These are phyloP conservation scores for Jackrogersella multiformis DNA, from an alignment of 495 filamentous ascomycete species.

Conservation along the genomic window DNA sequence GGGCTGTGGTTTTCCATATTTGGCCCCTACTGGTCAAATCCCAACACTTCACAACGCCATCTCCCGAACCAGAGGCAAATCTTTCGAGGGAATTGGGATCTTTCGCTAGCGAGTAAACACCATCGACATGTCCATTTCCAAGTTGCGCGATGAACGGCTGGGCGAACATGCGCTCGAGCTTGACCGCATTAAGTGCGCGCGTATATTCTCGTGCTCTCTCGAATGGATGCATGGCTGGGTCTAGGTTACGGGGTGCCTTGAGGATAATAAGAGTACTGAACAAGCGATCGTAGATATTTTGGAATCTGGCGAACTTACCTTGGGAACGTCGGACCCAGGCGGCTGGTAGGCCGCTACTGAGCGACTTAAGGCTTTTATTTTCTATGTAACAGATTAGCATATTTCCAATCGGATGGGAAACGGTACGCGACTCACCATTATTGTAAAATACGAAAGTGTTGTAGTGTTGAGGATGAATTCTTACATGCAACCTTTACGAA, in stretches of 20 bases:
- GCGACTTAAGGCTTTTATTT: constrained; percentile 92
- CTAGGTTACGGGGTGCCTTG: constrained; percentile 79
- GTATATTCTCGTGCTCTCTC: constrained; percentile 94
- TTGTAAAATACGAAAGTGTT: constrained; percentile 7
- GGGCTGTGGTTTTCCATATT: constrained; percentile 78
- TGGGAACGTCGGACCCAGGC: constrained; percentile 76
- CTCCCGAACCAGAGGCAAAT: constrained; percentile 82
- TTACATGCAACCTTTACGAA: neutral
- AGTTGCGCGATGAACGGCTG: constrained; percentile 90
- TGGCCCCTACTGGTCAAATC: constrained; percentile 81
- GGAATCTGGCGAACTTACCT: constrained; percentile 49
- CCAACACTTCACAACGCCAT: constrained; percentile 95
- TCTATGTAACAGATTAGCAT: constrained; percentile 54
- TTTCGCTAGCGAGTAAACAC: constrained; percentile 80
- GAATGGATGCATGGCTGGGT: constrained; percentile 93
- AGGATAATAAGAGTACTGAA: constrained; percentile 53
- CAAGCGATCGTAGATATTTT: neutral
- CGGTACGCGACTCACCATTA: constrained; percentile 23
- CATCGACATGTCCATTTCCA: constrained; percentile 92
- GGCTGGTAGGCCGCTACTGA: constrained; percentile 79
- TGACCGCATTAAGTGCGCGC: constrained; percentile 78
- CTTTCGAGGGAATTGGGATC: constrained; percentile 73
- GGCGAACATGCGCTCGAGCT: constrained; percentile 95
- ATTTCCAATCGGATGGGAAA: neutral
- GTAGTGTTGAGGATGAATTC: constrained; percentile 13